A percentile compares a stretch with the other conserved stretches of the same genome.
These are phyloP conservation scores for Penicillium taxi DNA, from an alignment of 495 filamentous ascomycete species.

Conservation along the genomic window DNA sequence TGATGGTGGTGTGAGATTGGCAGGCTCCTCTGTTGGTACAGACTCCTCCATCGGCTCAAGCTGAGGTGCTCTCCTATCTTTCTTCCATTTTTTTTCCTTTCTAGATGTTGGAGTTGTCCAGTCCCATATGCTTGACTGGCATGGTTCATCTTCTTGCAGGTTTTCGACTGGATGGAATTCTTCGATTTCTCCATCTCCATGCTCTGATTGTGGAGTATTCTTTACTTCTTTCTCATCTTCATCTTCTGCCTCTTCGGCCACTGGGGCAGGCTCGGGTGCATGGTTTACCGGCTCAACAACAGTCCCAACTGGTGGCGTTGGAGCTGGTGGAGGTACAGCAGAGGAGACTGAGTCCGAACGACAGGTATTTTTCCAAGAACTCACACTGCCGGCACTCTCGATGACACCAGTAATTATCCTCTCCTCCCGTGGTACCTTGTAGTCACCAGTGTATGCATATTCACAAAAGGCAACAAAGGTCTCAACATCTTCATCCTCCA, in stretches of 20 bases:
- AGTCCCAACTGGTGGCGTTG: slow-evolving; percentile 19
- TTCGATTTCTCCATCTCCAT: not conserved
- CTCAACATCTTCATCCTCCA: slow-evolving; percentile 41
- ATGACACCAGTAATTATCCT: slow-evolving; percentile 5
- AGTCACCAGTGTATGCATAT: slow-evolving; percentile 45
- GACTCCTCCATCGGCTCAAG: slow-evolving; percentile 9
- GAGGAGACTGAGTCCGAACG: slow-evolving; percentile 21
- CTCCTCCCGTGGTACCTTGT: slow-evolving; percentile 25
- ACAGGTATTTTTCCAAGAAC: slow-evolving; percentile 15
- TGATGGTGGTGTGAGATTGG: slow-evolving; percentile 34
- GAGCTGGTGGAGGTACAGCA: slow-evolving; percentile 13
- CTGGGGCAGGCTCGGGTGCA: slow-evolving; percentile 1
- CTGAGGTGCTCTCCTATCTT: slow-evolving; percentile 22
- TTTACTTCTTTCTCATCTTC: not conserved
- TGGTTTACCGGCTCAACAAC: not conserved
- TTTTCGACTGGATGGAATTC: no score
- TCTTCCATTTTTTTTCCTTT: not conserved
- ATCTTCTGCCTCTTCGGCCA: not conserved
- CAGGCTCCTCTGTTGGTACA: slow-evolving; percentile 11
- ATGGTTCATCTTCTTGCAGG: no score
- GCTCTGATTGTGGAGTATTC: not conserved
- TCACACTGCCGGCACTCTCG: slow-evolving; percentile 6
- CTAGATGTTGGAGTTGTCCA: slow-evolving; percentile 8
- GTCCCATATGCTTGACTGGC: slow-evolving; percentile 2
- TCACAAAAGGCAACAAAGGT: slow-evolving; percentile 43